Percentiles rank a stretch among this genome's conserved stretches.
Evolutionary conservation across 164 flowering plant genomes (phyloP).

Genomic region (Vitis rupestris): DNA sequence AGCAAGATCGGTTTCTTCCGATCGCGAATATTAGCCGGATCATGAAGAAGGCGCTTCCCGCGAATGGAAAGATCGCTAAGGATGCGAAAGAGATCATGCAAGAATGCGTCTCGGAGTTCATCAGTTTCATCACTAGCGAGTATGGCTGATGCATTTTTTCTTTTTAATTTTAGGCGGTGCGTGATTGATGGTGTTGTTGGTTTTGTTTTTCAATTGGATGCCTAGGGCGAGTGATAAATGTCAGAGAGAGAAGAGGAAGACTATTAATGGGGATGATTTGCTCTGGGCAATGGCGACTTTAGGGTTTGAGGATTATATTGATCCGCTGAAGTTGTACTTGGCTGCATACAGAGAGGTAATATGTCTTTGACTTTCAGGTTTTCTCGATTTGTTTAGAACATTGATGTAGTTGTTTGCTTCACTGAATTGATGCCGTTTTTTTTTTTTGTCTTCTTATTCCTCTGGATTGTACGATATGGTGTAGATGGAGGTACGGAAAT

Average conservation of each 20-base stretch:
- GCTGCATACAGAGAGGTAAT: conserved; percentile 58
- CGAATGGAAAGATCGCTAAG: conserved; percentile 77
- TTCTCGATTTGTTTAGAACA: neutral
- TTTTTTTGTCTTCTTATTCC: neutral
- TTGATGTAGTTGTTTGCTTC: neutral
- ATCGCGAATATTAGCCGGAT: conserved; percentile 80
- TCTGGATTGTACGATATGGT: conserved; percentile 4
- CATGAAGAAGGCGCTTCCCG: conserved; percentile 81
- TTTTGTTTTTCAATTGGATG: conserved; percentile 8
- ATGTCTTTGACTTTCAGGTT: neutral
- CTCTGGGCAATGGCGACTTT: conserved; percentile 74
- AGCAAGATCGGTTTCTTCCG: conserved; percentile 72
- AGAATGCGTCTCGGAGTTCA: conserved; percentile 81
- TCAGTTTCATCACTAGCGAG: conserved; percentile 79
- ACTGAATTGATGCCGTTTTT: neutral
- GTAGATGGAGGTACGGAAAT: conserved; percentile 48
- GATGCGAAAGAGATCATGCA: conserved; percentile 81
- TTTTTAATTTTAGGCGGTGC: conserved; percentile 1
- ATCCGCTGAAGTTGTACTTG: conserved; percentile 56
- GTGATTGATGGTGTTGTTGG: neutral
- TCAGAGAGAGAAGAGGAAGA: conserved; percentile 69
- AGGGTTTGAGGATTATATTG: conserved; percentile 66
- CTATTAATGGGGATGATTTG: conserved; percentile 64
- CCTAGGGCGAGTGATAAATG: conserved; percentile 62
- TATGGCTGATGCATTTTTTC: conserved; percentile 16